phyloP scores from a whole-genome alignment of 2,329 filamentous ascomycete species.

The Pyricularia sp. region DNA sequence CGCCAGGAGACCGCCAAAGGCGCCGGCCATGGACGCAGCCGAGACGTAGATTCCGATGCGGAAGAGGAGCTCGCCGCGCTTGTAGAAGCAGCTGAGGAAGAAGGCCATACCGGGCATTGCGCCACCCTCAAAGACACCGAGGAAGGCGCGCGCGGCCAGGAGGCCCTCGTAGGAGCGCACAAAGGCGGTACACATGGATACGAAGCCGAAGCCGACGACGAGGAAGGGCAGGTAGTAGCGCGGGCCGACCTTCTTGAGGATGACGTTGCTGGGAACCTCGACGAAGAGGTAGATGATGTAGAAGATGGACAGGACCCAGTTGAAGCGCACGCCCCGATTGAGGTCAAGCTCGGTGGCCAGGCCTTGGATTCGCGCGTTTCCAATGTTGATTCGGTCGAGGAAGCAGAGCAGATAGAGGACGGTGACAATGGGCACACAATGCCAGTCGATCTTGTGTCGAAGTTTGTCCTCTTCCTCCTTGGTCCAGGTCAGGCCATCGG shows the following conservation, averaged over 20 bases:
- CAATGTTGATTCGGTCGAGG: constrained; percentile 29
- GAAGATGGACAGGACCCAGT: constrained; percentile 48
- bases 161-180: constrained; percentile 36
- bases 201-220: constrained; percentile 44
- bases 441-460: constrained; percentile 41
- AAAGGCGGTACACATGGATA: constrained; percentile 45
- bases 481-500: constrained; percentile 32
- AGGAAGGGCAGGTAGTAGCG: constrained; percentile 44
- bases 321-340: constrained; percentile 37
- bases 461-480: constrained; percentile 37
- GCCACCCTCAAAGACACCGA: constrained; percentile 57
- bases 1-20: constrained; percentile 47
- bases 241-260: constrained; percentile 43
- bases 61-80: constrained; percentile 44
- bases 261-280: constrained; percentile 45
- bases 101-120: constrained; percentile 49
- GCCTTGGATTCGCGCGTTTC: constrained; percentile 47
- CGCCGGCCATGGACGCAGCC: constrained; percentile 43
- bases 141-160: constrained; percentile 42
- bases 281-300: constrained; percentile 47
- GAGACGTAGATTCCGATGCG: constrained; percentile 47
- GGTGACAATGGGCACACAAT: constrained; percentile 41
- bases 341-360: constrained; percentile 39
- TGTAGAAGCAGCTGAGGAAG: constrained; percentile 47
- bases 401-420: constrained; percentile 42